These are phyloP conservation scores for Globisporangium echinulatum DNA, from an alignment of 352 stramenopile species.

Conservation along the genomic window DNA sequence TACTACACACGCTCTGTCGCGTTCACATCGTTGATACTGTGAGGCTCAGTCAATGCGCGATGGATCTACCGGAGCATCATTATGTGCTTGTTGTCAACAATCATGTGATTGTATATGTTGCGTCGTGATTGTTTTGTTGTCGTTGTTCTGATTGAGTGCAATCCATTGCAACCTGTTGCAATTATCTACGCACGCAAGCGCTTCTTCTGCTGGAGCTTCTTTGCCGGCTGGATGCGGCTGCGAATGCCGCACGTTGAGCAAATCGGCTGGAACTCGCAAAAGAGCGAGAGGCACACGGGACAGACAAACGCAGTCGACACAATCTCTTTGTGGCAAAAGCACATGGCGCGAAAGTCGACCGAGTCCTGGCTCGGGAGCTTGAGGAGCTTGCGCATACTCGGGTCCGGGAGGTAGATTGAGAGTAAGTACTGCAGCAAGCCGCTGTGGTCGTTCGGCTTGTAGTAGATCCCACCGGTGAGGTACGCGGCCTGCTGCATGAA, in stretches of 20 bases:
- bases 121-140: not conserved
- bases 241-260: slow-evolving; percentile 85
- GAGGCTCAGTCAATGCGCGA: not conserved
- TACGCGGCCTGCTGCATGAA: slow-evolving; percentile 88
- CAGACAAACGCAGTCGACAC: slow-evolving; percentile 83
- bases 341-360: slow-evolving; percentile 87
- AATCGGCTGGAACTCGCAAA: slow-evolving; percentile 83
- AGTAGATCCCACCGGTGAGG: slow-evolving; percentile 84
- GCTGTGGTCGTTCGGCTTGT: slow-evolving; percentile 63
- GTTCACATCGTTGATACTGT: not conserved
- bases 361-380: slow-evolving; percentile 82
- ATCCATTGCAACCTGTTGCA: not conserved
- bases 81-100: not conserved
- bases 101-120: no score
- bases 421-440: slow-evolving; percentile 82
- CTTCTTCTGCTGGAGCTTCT: slow-evolving; percentile 53
- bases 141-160: not conserved
- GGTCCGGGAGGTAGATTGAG: slow-evolving; percentile 81
- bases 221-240: slow-evolving; percentile 71
- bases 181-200: slow-evolving; percentile 11
- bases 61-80: no score
- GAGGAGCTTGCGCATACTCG: slow-evolving; percentile 69
- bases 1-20: no score
- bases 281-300: slow-evolving; percentile 83
- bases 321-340: slow-evolving; percentile 83